Base-by-base conservation (phyloP, 2,329 filamentous ascomycete genomes). In the Thermomyces lanuginosus region DNA sequence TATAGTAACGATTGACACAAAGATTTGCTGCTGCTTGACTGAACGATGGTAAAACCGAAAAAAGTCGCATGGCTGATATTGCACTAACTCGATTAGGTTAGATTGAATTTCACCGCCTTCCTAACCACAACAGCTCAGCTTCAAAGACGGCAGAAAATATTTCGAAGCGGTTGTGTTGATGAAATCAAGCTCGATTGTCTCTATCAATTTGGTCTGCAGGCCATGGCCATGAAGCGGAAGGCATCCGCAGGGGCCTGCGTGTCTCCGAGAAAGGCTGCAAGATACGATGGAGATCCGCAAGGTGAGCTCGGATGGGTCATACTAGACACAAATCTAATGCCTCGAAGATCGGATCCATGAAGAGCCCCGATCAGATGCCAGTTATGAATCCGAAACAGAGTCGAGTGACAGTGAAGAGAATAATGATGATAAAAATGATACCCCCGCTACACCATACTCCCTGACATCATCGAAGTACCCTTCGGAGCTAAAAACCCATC, bases 401-500 rank as follows among this genome's bases (percentile, higher is more conserved):
- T n/a, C n/a, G n/a, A 21, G 27, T 22, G 28, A 30, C 3, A 26
- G 10, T 13, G 45, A 44, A 13, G 45, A 44, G 18, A 41, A 49
- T 22, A 44, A 33, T 11, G 24, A 34, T 23, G 32, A 36, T 4
- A 31, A 43, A 21, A 38, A 49, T 22, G 43, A 51, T n/a, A 66
- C 64, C 1, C 62, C 64, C 6, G 41, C 55, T 11, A 68, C 64
- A 3, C 61, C 64, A 5, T 46, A 58, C 29, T 66, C 64, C 3
- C 63, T 67, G 3, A 54, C 58, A 8, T 55, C 55, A 13, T 46
- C 48, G 16, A 53, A 41, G 36, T 56, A 55, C 34, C 75, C 74
- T 3, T 79, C 73, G 21, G 79, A 70, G 46, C 63, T 72, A 32
- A 92, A 91, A 59, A 83, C 71, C 4, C 74, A 83, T 36, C 58